Evolutionary conservation across 306 rosid species (phyloP).

Genomic region (Quercus robur): DNA sequence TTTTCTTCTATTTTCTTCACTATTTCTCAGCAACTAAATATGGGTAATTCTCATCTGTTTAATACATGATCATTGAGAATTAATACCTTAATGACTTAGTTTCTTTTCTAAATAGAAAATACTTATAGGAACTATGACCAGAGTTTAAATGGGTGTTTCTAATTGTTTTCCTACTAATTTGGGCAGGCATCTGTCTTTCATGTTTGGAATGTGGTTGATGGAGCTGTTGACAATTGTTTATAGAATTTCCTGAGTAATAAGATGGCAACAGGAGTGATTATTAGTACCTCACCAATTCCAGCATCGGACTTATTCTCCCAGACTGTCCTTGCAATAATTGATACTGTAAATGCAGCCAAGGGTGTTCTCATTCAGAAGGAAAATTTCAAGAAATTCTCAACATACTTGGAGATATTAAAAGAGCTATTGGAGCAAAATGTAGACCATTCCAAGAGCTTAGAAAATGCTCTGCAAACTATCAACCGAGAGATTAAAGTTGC

Average conservation of each 20-base stretch:
- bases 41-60: conserved; percentile 4
- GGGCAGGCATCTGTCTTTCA: conserved; percentile 19
- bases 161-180: conserved; percentile 4
- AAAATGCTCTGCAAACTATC: conserved; percentile 32
- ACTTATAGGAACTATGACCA: not conserved
- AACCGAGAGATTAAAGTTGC: conserved; percentile 42
- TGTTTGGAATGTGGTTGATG: conserved; percentile 10
- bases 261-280: conserved; percentile 36
- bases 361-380: conserved; percentile 46
- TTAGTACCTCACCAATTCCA: conserved; percentile 20
- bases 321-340: conserved; percentile 20
- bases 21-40: not conserved
- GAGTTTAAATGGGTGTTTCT: conserved; percentile 1
- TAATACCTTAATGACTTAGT: not conserved
- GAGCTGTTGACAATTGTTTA: conserved; percentile 1
- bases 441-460: conserved; percentile 28
- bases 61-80: not conserved
- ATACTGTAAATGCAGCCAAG: conserved; percentile 37
- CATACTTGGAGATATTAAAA: conserved; percentile 45
- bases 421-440: conserved; percentile 26
- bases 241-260: not conserved
- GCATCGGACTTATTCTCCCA: conserved; percentile 44
- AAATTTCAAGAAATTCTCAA: conserved; percentile 35
- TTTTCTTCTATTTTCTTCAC: not conserved
- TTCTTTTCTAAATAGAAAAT: not conserved